Percentiles rank a stretch among this genome's conserved stretches.
These are phyloP conservation scores for Leishmania amazonensis DNA, from an alignment of 208 protist genomes.

Conservation along the genomic window DNA sequence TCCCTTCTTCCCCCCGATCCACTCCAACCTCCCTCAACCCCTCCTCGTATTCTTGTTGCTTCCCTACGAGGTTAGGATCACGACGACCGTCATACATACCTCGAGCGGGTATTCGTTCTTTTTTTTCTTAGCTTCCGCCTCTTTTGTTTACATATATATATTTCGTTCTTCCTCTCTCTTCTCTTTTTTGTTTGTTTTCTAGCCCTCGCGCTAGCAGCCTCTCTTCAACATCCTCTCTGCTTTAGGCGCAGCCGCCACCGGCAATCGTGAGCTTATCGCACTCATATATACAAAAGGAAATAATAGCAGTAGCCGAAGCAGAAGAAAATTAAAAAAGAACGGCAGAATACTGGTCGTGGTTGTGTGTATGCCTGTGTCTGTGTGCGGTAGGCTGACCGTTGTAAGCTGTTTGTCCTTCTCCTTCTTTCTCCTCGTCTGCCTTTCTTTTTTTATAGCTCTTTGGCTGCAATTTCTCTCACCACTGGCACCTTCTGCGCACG, in stretches of 20 bases:
- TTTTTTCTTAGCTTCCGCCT: constrained; percentile 4
- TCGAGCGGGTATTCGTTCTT: background rate
- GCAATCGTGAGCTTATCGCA: background rate
- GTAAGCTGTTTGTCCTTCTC: background rate
- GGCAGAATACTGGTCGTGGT: background rate
- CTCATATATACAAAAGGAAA: background rate
- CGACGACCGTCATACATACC: background rate
- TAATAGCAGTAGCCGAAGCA: background rate
- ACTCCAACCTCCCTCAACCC: background rate
- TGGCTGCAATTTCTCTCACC: background rate
- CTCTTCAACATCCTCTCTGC: background rate
- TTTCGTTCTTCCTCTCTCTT: background rate
- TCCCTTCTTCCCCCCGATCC: background rate
- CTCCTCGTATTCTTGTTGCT: background rate
- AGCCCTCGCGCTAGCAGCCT: background rate
- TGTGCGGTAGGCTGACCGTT: background rate
- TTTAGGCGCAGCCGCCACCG: background rate
- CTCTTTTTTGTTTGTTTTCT: background rate
- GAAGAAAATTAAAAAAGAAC: background rate
- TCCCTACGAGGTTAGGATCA: background rate
- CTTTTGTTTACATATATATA: too few species aligned
- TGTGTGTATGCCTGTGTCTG: background rate
- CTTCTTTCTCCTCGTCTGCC: background rate
- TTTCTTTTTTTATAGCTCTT: background rate
- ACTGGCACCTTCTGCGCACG: background rate